Evolutionary conservation across 2,329 filamentous ascomycete genomes (phyloP), one percentile per base, ranked within the genome.

Genomic region (Aspergillus fumigatiaffinis): DNA sequence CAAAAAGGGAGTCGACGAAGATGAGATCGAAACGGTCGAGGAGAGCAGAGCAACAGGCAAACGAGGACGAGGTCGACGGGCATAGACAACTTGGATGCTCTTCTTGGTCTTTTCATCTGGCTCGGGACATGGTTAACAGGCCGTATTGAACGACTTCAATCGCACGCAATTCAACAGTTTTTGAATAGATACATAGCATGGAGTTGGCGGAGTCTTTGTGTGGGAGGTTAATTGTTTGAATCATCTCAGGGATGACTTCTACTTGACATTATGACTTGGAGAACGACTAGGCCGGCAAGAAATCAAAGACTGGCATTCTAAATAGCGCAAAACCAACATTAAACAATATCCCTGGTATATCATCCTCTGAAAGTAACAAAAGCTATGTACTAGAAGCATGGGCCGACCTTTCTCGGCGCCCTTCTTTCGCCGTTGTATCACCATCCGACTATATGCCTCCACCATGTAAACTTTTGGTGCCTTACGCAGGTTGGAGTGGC

Each of bases 1-100:
- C 53, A 80, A 82, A 60, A 87, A 87, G 67, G 85, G 85, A 0
- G 82, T 82, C 42, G 82, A 84, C 55, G 79, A 81, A 55, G 85
- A 87, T 63, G 85, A 87, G 60, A 82, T 83, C 32, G 83, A 84
- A 57, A 77, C 76, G 46, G 73, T 73, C 35, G 72, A 76, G 54
- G 75, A 77, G 51, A 71, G 67, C 50, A 69, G 74, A 42, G 68
- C 73, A 26, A 73, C 71, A 23, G 73, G 68, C 50, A 77, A 76
- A 64, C 68, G 73, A 53, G 74, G 75, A 49, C 69, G 73, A 62
- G 72, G 69, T 38, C 72, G 75, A 60, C 72, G 74, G 25, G 63
- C 66, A 52, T 75, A 60, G 21, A 7, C 44, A 67, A 46, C 26
- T 54, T 21, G 26, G 21, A 28, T 23, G 21, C 10, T 44, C 50